These are phyloP conservation scores for Candida boleticola DNA, from an alignment of 805 yeast species.

Conservation along the genomic window DNA sequence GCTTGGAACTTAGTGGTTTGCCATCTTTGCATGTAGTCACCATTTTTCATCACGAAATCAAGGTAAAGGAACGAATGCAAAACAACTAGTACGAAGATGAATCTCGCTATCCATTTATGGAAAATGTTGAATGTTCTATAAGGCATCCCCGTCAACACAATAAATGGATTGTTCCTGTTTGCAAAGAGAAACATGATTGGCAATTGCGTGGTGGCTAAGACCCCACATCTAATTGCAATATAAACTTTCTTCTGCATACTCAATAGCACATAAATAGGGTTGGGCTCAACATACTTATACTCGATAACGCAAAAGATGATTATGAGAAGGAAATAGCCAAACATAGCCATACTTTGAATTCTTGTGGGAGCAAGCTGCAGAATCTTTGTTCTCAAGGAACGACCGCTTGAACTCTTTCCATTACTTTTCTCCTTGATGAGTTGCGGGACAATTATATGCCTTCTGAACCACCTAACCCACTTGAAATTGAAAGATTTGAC, in stretches of 20 bases:
- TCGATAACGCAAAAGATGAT: conserved; percentile 36
- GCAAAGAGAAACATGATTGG: conserved; percentile 59
- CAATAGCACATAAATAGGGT: conserved; percentile 37
- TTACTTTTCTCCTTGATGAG: background rate
- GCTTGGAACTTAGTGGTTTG: conserved; percentile 38
- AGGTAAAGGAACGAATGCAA: conserved; percentile 28
- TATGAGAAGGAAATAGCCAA: background rate
- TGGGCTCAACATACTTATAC: conserved; percentile 38
- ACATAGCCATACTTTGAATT: background rate
- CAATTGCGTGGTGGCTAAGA: conserved; percentile 41
- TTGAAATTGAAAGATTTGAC: conserved; percentile 18
- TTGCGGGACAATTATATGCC: conserved; percentile 31
- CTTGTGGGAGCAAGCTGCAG: conserved; percentile 1
- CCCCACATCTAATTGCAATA: conserved; percentile 52
- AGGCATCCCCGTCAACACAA: conserved; percentile 58
- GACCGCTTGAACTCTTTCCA: background rate
- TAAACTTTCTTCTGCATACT: conserved; percentile 34
- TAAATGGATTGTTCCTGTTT: conserved; percentile 60
- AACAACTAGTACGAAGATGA: conserved; percentile 24
- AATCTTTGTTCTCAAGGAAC: background rate
- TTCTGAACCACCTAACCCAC: conserved; percentile 24
- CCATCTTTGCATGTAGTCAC: conserved; percentile 1
- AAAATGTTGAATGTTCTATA: conserved; percentile 40
- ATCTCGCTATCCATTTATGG: conserved; percentile 47
- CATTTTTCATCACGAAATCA: conserved; percentile 1